Conservation (phyloP, 331 rosid species). For the Malus hybrid region DNA sequence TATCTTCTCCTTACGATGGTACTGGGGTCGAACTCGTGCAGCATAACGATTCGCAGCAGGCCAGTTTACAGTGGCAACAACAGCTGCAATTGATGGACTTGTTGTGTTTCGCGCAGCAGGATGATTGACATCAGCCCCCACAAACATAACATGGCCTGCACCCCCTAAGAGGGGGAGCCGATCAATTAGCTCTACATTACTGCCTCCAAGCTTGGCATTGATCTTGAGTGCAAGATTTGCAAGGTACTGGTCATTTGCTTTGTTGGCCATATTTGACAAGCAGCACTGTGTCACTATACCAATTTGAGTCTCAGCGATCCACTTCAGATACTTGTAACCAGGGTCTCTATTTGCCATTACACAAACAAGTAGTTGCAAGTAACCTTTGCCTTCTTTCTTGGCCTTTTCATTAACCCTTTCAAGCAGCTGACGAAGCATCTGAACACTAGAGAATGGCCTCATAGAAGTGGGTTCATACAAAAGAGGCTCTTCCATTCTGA, state of each 20-base stretch:
- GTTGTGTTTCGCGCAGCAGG: constrained; percentile 36
- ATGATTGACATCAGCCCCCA: constrained; percentile 89
- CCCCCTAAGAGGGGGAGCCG: constrained; percentile 38
- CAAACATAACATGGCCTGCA: constrained; percentile 57
- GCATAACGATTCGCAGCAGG: constrained; percentile 81
- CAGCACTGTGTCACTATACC: constrained; percentile 77
- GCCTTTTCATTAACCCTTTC: constrained; percentile 19
- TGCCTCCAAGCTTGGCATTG: constrained; percentile 88
- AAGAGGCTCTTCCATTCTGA: constrained; percentile 52
- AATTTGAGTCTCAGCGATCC: constrained; percentile 63
- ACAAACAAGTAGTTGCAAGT: constrained; percentile 55
- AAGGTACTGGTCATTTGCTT: constrained; percentile 43
- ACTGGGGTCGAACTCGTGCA: constrained; percentile 51
- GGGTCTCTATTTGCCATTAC: constrained; percentile 47
- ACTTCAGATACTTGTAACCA: constrained; percentile 61
- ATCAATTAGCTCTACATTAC: constrained; percentile 58
- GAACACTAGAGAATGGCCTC: constrained; percentile 22
- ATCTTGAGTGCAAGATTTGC: constrained; percentile 66
- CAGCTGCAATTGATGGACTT: constrained; percentile 72
- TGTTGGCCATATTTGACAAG: constrained; percentile 39
- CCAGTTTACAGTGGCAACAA: constrained; percentile 74
- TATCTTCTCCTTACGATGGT: constrained; percentile 46
- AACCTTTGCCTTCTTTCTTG: constrained; percentile 6
- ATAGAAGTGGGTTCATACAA: constrained; percentile 27
- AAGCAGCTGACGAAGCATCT: constrained; percentile 34